Evolutionary conservation across 768 basidiomycete species (phyloP), one percentile per base, ranked within the genome.

Genomic region (Clathrus columnatus): DNA sequence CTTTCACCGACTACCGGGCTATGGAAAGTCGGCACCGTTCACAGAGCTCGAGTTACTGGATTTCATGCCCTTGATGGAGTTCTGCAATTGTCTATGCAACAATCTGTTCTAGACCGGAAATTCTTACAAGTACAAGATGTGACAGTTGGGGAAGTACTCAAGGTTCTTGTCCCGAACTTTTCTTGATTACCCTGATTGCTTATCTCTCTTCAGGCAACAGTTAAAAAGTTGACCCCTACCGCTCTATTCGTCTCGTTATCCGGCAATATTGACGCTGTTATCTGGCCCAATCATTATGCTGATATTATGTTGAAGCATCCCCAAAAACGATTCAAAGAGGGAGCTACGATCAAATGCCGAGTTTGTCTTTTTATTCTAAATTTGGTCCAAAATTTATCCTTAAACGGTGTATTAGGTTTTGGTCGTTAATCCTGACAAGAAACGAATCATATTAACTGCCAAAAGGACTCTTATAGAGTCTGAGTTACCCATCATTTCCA

Each of bases 291-390:
- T 58, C 96, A 98, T 66, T 96, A 89, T 66, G 92, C 96, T 10
- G 96, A 99, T 67, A 93, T 98, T 63, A 67, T 73, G n/a, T 76
- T 98, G 62, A 96, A 93, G 65, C 88, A 97, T 66, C 95, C 95
- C 8, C 83, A 91, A 43, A 90, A 84, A 70, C 79, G 85, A 58
- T 99, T 96, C 74, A 93, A 91, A 64, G 72, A 77, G 20, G 94
- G 93, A 23, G 76, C 78, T 3, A 79, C 66, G 50, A 86, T 97
- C 68, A 95, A 88, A 72, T 93, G 91, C 62, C 74, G 91, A 57
- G 93, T 92, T 69, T 6, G 84, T 71, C 1, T 7, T 23, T 50
- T 41, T 29, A 6, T n/a, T n/a, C 18, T 14, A 21, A 21, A 42
- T 46, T 36, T 14, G 20, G 47, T 5, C 17, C 32, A 14, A 45